Base-by-base conservation (phyloP, 495 filamentous ascomycete species). In the Amniculicola lignicola region DNA sequence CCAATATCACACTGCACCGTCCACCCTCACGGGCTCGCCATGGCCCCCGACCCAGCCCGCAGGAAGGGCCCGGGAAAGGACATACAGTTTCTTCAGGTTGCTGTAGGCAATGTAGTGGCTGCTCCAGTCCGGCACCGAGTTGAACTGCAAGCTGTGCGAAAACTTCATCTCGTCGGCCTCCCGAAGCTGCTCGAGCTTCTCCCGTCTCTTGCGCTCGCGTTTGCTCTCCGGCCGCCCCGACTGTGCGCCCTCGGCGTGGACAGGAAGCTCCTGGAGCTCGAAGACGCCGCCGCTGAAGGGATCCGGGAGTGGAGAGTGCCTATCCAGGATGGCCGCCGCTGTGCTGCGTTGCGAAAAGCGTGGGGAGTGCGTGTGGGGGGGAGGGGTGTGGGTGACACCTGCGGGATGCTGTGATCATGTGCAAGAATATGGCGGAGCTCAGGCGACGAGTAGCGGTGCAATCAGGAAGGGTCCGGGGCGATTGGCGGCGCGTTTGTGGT, bases 81-180 rank as follows among this genome's bases (percentile, higher is more conserved):
- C 90, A 67, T 74, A 95, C 91, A 95, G 75, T 77, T 99, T 99
- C 80, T 99, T 99, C 59, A 97, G 81, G 65, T 95, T 97, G 69
- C 89, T 95, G 72, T 99, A 99, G 49, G 90, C 85, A 63, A 99
- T 93, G 70, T 99, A 99, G 71, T 96, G 82, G 57, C 83, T 87
- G 74, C 90, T 96, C 93, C 93, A 99, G 68, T 99, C 93, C 18
- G 94, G 93, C 51, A 99, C 94, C 51, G 93, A 90, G 73, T 99
- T 99, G 74, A 99, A 99, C 75, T 99, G 93, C 61, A 99, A 84
- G 73, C 94, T 97, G 69, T 97, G 93, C 43, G 93, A 96, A 78
- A 99, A 99, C 82, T 96, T 97, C 93, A 99, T 99, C 59, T 90
- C 89, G 84, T 84, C 82, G 47, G 74, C 80, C 67, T 81, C 70